A percentile compares a stretch with the other conserved stretches of the same genome.
These are phyloP conservation scores for Pleurotus citrinopileatus DNA, from an alignment of 768 basidiomycete species.

Conservation along the genomic window DNA sequence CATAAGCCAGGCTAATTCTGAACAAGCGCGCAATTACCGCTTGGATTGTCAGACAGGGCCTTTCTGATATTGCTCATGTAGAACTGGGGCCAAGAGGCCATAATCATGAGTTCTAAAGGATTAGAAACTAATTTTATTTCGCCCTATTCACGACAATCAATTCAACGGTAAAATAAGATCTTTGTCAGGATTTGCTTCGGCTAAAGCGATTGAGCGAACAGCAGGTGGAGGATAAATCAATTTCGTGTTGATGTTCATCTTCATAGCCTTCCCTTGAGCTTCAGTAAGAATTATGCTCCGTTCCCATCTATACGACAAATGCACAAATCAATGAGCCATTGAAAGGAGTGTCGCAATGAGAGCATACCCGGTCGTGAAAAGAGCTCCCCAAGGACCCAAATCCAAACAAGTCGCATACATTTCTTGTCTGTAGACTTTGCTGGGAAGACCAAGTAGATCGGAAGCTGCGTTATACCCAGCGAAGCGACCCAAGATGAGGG, in stretches of 20 bases:
- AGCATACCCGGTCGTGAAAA: conserved; percentile 14
- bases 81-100: too few relatives aligned
- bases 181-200: conserved; percentile 14
- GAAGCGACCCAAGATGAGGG: conserved; percentile 15
- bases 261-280: conserved; percentile 16
- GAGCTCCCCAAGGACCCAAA: conserved; percentile 18
- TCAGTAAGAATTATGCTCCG: conserved; percentile 10
- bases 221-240: conserved; percentile 19
- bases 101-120: too few relatives aligned
- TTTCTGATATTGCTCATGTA: too few relatives aligned
- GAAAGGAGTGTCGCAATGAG: too few relatives aligned
- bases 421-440: conserved; percentile 15
- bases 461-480: conserved; percentile 17
- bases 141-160: too few relatives aligned
- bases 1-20: neutral
- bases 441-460: conserved; percentile 17
- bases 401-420: conserved; percentile 19
- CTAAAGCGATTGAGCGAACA: conserved; percentile 13
- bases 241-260: conserved; percentile 17
- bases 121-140: too few relatives aligned
- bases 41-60: too few relatives aligned
- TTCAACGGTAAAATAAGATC: neutral
- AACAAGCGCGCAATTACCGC: too few relatives aligned
- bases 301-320: conserved; percentile 16
- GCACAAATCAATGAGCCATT: neutral